Evolutionary conservation across 78 protist genomes (phyloP), one percentile per base, ranked within the genome.

Genomic region (Pigoraptor vietnamica): DNA sequence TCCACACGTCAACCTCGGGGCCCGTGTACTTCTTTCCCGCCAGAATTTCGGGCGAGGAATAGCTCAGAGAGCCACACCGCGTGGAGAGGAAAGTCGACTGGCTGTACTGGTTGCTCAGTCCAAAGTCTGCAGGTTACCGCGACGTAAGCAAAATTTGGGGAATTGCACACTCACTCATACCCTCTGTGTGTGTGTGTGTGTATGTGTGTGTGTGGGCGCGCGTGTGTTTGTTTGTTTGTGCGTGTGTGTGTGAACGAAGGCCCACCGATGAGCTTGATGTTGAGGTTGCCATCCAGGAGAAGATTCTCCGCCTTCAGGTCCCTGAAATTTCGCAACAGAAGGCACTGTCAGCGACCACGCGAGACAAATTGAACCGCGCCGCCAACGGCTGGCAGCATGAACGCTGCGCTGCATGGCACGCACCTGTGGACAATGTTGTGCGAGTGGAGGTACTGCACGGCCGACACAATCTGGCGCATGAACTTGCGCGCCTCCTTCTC

Each of bases 1-100:
- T 48, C 97, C 97, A 97, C 29, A 95, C 48, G 90, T 97, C 98
- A 0, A 94, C 96, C 1, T 39, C 79, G 9, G 37, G 37, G 0
- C 79, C 86, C 34, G 0, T 14, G 40, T 89, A 89, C 1, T 6
- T 0, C 40, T 56, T 36, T 9, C 55, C 91, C 39, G 37, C 86
- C 0, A 97, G 86, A 24, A 97, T 29, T 67, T 97, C 98, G 0
- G 98, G 98, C 2, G 97, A 91, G 1, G 97, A 95, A 83, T 97
- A 96, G 34, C 93, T 89, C 0, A 98, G 97, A 23, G 96, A 94
- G 32, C 98, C 98, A 88, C 98, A 97, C 35, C 94, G 93, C 2
- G 98, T 96, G 39, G 86, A 88, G 40, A 96, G 33, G 38, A 40
- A 33, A 29, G 33, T 55, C 37, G 95, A 95, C 0, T 89, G 94